These are phyloP conservation scores for Oehlia diaphana DNA, from an alignment of 192 early-diverging fungal species.

Conservation along the genomic window DNA sequence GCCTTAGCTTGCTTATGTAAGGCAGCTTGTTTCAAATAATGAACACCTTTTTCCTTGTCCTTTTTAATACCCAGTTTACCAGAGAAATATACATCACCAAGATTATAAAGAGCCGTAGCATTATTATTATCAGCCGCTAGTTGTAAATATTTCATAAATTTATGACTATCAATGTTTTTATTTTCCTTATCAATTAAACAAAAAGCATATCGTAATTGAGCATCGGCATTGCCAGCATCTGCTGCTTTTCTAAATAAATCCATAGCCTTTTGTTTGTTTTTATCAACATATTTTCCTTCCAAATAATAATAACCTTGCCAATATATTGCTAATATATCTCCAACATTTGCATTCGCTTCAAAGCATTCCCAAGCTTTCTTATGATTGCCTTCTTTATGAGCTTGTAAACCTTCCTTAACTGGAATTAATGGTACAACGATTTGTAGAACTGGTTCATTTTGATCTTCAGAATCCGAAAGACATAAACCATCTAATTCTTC, in stretches of 20 bases:
- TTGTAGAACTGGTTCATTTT: too few relatives aligned
- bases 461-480: neutral
- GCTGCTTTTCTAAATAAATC: constrained; percentile 5
- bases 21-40: neutral
- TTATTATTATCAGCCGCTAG: neutral
- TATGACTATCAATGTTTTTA: neutral
- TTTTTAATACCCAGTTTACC: constrained; percentile 1
- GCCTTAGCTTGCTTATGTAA: neutral
- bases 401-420: neutral
- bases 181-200: neutral
- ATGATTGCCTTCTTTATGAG: neutral
- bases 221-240: constrained; percentile 20
- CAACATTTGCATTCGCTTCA: neutral
- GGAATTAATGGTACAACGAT: neutral
- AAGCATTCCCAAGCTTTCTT: constrained; percentile 23
- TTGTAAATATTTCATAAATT: neutral
- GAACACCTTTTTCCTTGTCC: neutral
- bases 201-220: constrained; percentile 24
- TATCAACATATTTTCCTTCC: neutral
- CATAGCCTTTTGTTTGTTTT: neutral
- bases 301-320: constrained; percentile 15
- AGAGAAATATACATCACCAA: neutral
- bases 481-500: neutral
- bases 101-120: neutral
- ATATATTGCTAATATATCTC: constrained; percentile 6